Percentiles rank a stretch among this genome's conserved stretches.
Evolutionary conservation across 2,329 filamentous ascomycete species (phyloP).

Genomic region (Aspergillus sp.): DNA sequence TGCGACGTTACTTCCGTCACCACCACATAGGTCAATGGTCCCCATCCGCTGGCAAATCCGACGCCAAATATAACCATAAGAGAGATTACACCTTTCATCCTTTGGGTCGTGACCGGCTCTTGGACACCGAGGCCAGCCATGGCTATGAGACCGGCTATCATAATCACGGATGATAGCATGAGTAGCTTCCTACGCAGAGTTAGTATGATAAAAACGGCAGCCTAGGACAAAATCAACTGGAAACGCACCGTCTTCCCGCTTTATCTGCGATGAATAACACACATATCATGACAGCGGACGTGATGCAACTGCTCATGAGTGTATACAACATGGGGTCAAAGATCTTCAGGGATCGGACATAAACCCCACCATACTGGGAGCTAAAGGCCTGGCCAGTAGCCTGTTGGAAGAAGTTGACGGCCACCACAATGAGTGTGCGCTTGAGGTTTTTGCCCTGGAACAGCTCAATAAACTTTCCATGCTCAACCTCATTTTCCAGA

Average conservation of each 20-base stretch:
- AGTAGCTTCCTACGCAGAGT: not conserved
- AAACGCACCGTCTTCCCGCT: not conserved
- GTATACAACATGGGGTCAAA: slow-evolving; percentile 15
- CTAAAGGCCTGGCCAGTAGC: slow-evolving; percentile 23
- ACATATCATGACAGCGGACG: not conserved
- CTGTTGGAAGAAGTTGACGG: slow-evolving; percentile 25
- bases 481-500: slow-evolving; percentile 18
- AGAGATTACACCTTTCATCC: slow-evolving; percentile 10
- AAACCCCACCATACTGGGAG: slow-evolving; percentile 22
- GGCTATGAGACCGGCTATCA: not conserved
- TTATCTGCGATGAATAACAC: not conserved
- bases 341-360: slow-evolving; percentile 19
- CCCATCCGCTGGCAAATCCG: slow-evolving; percentile 19
- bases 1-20: slow-evolving; percentile 19
- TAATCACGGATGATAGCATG: not conserved
- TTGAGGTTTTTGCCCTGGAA: slow-evolving; percentile 21
- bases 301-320: not conserved
- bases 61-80: slow-evolving; percentile 16
- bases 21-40: slow-evolving; percentile 21
- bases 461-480: slow-evolving; percentile 21
- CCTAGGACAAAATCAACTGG: too few relatives aligned
- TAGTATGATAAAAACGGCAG: not conserved
- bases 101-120: not conserved
- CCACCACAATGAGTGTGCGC: slow-evolving; percentile 21
- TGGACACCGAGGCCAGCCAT: slow-evolving; percentile 1